Conservation (phyloP, 805 yeast genomes). For the Wickerhamia fluorescens region DNA sequence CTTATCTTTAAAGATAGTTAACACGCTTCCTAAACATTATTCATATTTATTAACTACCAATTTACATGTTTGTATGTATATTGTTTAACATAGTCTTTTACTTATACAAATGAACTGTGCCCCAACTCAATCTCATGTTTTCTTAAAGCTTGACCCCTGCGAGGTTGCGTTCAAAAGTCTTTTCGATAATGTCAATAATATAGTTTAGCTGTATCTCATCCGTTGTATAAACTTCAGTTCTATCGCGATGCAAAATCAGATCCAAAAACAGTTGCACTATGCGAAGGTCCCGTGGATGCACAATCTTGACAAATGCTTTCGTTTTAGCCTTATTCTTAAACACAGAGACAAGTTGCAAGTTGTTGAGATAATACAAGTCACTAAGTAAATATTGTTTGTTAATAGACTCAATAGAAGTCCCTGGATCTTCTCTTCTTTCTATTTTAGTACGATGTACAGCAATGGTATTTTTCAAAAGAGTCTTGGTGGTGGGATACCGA, state of each 20-base stretch:
- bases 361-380: slow-evolving; percentile 30
- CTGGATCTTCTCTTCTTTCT: slow-evolving; percentile 10
- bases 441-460: slow-evolving; percentile 3
- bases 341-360: slow-evolving; percentile 27
- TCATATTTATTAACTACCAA: no score
- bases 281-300: slow-evolving; percentile 20
- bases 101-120: no score
- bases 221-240: slow-evolving; percentile 6
- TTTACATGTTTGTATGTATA: no score
- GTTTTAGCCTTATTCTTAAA: slow-evolving; percentile 37
- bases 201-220: slow-evolving; percentile 19
- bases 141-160: no score
- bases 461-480: slow-evolving; percentile 21
- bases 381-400: slow-evolving; percentile 37
- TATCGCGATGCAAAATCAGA: slow-evolving; percentile 8
- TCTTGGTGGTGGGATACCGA: slow-evolving; percentile 25
- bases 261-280: slow-evolving; percentile 17
- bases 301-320: slow-evolving; percentile 30
- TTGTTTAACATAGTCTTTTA: no score
- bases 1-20: no score
- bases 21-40: no score
- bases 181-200: slow-evolving; percentile 29
- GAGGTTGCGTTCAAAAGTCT: slow-evolving; percentile 14
- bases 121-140: no score
- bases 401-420: slow-evolving; percentile 20